Percentiles rank a stretch among this genome's conserved stretches.
Evolutionary conservation across 2,329 filamentous ascomycete species (phyloP).

Genomic region (Gnomoniopsis smithogilvyi): DNA sequence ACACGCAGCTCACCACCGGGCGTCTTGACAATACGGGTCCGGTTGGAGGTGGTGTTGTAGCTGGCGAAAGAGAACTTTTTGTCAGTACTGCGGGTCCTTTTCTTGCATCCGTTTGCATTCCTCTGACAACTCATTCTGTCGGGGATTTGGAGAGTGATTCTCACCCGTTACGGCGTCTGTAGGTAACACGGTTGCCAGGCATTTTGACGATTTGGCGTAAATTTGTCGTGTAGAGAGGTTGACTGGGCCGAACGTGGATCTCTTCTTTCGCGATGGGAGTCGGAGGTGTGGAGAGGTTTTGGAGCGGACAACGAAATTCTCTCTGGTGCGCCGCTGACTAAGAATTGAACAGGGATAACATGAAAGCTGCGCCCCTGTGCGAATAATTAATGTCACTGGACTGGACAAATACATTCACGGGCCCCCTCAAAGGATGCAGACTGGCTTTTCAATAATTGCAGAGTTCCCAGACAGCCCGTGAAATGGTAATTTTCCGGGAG

Average conservation of each 20-base stretch:
- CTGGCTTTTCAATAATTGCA: no score
- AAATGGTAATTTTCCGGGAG: no score
- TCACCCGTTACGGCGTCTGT: conserved; percentile 79
- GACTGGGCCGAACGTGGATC: conserved; percentile 18
- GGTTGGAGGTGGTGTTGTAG: conserved; percentile 99
- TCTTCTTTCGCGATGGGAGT: conserved; percentile 10
- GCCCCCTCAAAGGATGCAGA: no score
- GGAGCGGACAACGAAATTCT: conserved; percentile 5
- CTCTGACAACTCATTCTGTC: conserved; percentile 9
- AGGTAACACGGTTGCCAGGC: conserved; percentile 58
- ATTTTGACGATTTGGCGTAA: conserved; percentile 47
- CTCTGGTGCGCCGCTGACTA: neutral
- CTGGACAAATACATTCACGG: no score
- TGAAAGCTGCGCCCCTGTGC: no score
- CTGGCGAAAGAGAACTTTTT: conserved; percentile 40
- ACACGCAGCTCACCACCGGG: conserved; percentile 93
- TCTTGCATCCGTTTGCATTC: neutral
- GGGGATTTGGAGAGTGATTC: conserved; percentile 33
- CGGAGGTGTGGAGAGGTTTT: conserved; percentile 3
- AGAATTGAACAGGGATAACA: no score
- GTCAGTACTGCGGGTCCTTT: conserved; percentile 19
- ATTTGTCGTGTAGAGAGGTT: conserved; percentile 16
- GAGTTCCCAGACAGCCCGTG: no score
- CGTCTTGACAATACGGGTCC: conserved; percentile 92
- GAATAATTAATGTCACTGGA: no score